Conservation (phyloP, 768 basidiomycete genomes). For the Trametopsis cervina region DNA sequence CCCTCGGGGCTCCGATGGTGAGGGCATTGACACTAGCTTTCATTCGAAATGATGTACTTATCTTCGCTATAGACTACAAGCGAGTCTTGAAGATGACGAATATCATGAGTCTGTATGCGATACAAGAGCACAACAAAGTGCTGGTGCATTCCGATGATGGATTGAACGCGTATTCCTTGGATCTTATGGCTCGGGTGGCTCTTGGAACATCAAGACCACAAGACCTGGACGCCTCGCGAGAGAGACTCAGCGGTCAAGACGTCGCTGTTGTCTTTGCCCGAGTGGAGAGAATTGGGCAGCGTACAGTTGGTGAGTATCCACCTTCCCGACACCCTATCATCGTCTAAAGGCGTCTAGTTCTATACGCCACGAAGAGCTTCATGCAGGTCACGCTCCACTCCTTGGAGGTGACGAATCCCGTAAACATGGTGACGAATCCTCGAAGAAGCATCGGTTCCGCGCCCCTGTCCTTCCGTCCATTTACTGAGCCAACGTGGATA, state of each 20-base stretch:
- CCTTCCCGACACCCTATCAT: too few relatives aligned
- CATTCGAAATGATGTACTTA: conserved; percentile 1
- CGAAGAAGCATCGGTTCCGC: conserved; percentile 25
- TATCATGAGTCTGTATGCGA: conserved; percentile 47
- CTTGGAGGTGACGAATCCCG: conserved; percentile 45
- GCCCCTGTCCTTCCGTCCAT: conserved; percentile 45
- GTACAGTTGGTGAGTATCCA: conserved; percentile 45
- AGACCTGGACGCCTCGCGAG: conserved; percentile 48
- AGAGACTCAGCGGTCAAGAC: conserved; percentile 51
- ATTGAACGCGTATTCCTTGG: conserved; percentile 63
- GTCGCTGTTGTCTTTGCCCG: conserved; percentile 56
- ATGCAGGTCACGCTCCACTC: conserved; percentile 54
- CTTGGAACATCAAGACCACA: conserved; percentile 39
- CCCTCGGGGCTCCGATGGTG: conserved; percentile 46
- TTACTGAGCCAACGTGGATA: conserved; percentile 65
- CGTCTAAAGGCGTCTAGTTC: too few relatives aligned
- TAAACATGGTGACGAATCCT: conserved; percentile 30
- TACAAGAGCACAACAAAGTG: conserved; percentile 59
- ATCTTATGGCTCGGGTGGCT: conserved; percentile 56
- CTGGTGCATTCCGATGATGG: conserved; percentile 54
- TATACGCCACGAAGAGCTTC: conserved; percentile 59
- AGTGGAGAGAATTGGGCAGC: conserved; percentile 44
- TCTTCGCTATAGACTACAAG: conserved; percentile 40
- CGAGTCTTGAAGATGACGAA: conserved; percentile 46
- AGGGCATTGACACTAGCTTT: conserved; percentile 15